Base-by-base conservation (phyloP, 2,329 filamentous ascomycete genomes). In the Diaporthe longicolla region DNA sequence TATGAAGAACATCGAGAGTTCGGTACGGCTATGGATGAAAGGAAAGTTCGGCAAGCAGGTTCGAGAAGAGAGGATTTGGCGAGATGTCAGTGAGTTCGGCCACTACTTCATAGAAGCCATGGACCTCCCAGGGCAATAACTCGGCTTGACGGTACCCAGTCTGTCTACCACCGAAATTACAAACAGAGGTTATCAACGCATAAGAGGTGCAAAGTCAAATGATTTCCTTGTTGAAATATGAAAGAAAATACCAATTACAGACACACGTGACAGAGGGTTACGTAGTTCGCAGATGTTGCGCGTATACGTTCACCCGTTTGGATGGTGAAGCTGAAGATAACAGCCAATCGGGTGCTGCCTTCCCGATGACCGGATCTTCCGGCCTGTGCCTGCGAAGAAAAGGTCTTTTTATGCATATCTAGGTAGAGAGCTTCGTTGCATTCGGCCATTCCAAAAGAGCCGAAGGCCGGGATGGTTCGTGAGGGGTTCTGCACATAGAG, bases 51-150 rank as follows among this genome's bases (percentile, higher is more conserved):
- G 61, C 1, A 66, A 50, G 29, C 43, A 66, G 29, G 3, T 7
- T 10, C 61, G 43, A 66, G 61, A 66, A 13, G 61, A 52, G 5
- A 66, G 61, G 4, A 24, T 66, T 7, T 66, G 61, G 61, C 29
- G 61, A 66, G 61, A 66, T 21, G 61, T 50, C 2, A 66, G 61
- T 19, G 61, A 66, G 40, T 66, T 66, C 8, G 43, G 61, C 2
- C 43, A 50, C 35, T 66, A 66, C 61, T 66, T 66, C 17, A 24
- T 66, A 50, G 61, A 66, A 37, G 61, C 61, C 19, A 66, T 66
- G 43, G 61, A 66, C 21, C 61, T 66, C 1, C 61, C 61, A 11
- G 61, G 61, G 17, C 61, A 66, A 35, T 50, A 15, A 43, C 0
- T 19, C 24, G 50, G 4, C 4, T 43, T 19, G 15, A 21, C 21